Evolutionary conservation across 352 stramenopile genomes (phyloP).

Genomic region (Aphanomyces stellatus): DNA sequence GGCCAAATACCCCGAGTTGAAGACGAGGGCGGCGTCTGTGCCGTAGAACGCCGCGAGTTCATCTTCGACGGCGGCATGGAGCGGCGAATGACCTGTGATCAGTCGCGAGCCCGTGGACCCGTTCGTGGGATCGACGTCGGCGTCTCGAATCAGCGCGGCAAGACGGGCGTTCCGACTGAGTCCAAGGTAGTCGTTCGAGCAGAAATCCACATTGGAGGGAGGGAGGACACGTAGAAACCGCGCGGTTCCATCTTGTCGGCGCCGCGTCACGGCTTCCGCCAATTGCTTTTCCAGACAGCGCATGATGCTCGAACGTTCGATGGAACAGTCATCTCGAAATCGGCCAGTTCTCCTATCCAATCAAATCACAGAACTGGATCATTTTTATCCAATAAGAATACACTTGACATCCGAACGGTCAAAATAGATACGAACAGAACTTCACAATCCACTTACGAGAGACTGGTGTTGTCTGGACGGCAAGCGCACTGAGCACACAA

Average conservation of each 20-base stretch:
- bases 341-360: no score
- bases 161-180: slow-evolving; percentile 73
- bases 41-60: slow-evolving; percentile 81
- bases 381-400: no score
- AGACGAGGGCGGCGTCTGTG: slow-evolving; percentile 86
- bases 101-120: slow-evolving; percentile 91
- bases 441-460: no score
- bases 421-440: no score
- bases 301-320: not conserved
- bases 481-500: no score
- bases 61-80: slow-evolving; percentile 85
- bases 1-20: slow-evolving; percentile 95
- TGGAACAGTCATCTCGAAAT: not conserved
- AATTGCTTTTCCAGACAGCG: not conserved
- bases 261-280: slow-evolving; percentile 22
- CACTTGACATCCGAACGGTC: no score
- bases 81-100: slow-evolving; percentile 89
- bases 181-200: slow-evolving; percentile 96
- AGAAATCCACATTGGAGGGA: slow-evolving; percentile 85
- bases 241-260: slow-evolving; percentile 38
- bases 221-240: slow-evolving; percentile 32
- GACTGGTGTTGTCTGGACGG: no score
- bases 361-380: no score
- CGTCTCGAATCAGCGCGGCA: slow-evolving; percentile 29
- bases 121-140: slow-evolving; percentile 23